Conservation (phyloP, 805 yeast genomes). For the Candida silvicultrix region DNA sequence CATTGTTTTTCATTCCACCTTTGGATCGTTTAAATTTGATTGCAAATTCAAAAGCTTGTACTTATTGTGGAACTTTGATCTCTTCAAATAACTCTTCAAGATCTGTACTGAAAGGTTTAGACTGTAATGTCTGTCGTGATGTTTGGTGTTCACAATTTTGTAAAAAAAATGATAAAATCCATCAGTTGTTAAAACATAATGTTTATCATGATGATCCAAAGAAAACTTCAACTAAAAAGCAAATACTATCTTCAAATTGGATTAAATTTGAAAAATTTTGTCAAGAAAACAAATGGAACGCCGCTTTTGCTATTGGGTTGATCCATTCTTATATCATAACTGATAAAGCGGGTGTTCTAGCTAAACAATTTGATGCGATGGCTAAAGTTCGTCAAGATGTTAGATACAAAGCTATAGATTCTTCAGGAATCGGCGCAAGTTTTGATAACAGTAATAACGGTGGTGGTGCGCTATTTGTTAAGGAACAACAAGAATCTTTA, state of each 20-base stretch:
- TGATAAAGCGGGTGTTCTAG: constrained; percentile 35
- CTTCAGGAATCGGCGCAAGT: constrained; percentile 35
- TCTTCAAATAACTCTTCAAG: constrained; percentile 12
- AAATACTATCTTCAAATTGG: constrained; percentile 45
- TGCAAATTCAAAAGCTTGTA: constrained; percentile 59
- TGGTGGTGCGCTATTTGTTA: constrained; percentile 48
- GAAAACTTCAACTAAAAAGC: constrained; percentile 25
- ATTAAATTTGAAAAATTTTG: constrained; percentile 53
- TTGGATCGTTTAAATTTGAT: constrained; percentile 58
- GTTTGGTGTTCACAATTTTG: constrained; percentile 69
- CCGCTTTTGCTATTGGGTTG: constrained; percentile 57
- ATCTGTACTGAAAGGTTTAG: constrained; percentile 39
- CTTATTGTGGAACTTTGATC: constrained; percentile 52
- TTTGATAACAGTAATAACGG: constrained; percentile 38
- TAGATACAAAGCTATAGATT: constrained; percentile 52
- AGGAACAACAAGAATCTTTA: constrained; percentile 48
- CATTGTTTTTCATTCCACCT: constrained; percentile 60
- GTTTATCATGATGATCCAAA: constrained; percentile 27
- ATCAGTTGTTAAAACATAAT: constrained; percentile 52
- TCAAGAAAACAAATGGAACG: constrained; percentile 58
- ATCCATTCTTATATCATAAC: constrained; percentile 38
- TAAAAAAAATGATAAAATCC: constrained; percentile 46
- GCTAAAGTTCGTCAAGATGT: constrained; percentile 65
- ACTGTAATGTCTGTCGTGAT: constrained; percentile 58
- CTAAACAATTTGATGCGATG: constrained; percentile 50